Base-by-base conservation (phyloP, 305 asterid species). In the Fraxinus baroniana region DNA sequence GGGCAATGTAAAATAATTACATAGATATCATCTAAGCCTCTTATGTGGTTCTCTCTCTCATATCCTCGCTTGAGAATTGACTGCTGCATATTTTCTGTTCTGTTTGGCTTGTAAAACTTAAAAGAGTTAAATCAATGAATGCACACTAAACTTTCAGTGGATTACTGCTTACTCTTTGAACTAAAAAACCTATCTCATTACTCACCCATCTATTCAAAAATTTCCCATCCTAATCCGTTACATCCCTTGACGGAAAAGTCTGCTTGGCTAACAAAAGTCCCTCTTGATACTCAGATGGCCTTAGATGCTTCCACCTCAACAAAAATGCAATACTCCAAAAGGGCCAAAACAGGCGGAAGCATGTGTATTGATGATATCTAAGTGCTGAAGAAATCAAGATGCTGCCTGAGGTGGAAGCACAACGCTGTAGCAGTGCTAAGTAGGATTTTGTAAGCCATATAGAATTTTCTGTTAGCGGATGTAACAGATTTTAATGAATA, bases 51-150 rank as follows among this genome's bases (percentile, higher is more conserved):
- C 76, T 83, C 26, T 72, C 46, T 33, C 52, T 28, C 10, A 36
- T 52, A 55, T 78, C 77, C 49, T 24, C 32, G 12, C 18, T 7
- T 57, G 15, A 70, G 3, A 22, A 28, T 55, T 80, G 66, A 44
- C 60, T 24, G 57, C 78, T 60, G 76, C 74, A 72, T 79, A 74
- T 64, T 71, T 33, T 71, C 22, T 17, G 46, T 71, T 33, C 18
- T 4, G 15, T 66, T 66, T 66, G 74, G 18, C 74, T 28, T 26
- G 36, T 28, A 26, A 28, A 66, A 28, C 74, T 66, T 55, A 55
- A 7, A 41, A 18, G 10, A 18, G 68, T 18, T 57, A 18, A 57
- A 57, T 57, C 68, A 57, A 6, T 57, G 26, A 57, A 18, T 57
- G 66, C 26, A n/a, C 68, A 57, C 12, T 18, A 57, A 57, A 52